phyloP scores from a whole-genome alignment of 768 basidiomycete species.

The Pleurotus djamor region DNA sequence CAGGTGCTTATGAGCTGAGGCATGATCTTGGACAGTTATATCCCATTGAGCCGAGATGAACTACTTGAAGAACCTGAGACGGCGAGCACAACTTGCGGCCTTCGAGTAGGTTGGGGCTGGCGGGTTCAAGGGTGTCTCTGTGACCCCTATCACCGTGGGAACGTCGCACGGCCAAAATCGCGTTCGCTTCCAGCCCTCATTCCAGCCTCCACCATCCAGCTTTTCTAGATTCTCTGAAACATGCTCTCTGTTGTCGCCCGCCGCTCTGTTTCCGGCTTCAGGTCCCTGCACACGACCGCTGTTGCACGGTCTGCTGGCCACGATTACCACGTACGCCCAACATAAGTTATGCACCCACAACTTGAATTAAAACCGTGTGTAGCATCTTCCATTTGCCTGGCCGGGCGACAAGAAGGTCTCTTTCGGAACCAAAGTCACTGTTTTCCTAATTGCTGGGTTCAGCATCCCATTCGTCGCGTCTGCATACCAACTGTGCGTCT shows the following conservation, averaged over 20 bases:
- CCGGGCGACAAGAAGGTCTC: constrained; percentile 48
- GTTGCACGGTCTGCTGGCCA: constrained; percentile 47
- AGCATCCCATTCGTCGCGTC: constrained; percentile 66
- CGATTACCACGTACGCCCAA: constrained; percentile 51
- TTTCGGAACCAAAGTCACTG: constrained; percentile 46
- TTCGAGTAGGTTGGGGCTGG: no score
- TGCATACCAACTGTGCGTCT: constrained; percentile 61
- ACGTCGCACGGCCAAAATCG: not conserved
- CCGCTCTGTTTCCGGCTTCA: constrained; percentile 33
- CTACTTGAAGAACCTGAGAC: no score
- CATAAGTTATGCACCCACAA: not conserved
- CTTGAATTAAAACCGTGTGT: constrained; percentile 10
- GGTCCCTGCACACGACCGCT: constrained; percentile 20
- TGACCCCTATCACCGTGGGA: not conserved
- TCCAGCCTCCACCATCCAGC: constrained; percentile 8
- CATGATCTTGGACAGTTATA: no score
- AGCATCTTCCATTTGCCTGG: constrained; percentile 59
- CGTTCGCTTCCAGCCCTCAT: not conserved
- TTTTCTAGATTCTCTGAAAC: constrained; percentile 7
- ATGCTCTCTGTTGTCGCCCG: constrained; percentile 46
- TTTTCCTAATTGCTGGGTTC: constrained; percentile 56
- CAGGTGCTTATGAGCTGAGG: no score
- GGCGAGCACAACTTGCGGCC: no score
- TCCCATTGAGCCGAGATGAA: no score
- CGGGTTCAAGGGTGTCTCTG: not conserved